Conservation (phyloP, 257 asterid species). For the Nicotiana knightiana region DNA sequence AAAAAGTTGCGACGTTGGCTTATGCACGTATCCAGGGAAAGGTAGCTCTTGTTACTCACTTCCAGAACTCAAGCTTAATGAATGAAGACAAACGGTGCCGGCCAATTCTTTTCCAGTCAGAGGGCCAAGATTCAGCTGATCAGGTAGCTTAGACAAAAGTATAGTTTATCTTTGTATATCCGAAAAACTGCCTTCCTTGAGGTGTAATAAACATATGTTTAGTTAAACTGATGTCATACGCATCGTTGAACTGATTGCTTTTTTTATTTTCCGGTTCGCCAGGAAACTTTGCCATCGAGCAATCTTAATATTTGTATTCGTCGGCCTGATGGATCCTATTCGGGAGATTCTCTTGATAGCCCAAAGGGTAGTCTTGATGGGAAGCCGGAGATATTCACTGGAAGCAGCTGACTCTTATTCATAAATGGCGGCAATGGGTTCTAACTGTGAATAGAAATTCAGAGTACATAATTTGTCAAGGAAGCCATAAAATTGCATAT, state of each 20-base stretch:
- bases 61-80: constrained; percentile 96
- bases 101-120: constrained; percentile 79
- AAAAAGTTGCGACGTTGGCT: constrained; percentile 90
- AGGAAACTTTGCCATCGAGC: constrained; percentile 17
- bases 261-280: not conserved
- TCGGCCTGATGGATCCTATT: constrained; percentile 19
- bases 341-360: constrained; percentile 20
- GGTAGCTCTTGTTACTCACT: constrained; percentile 71
- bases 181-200: not conserved
- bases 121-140: constrained; percentile 63
- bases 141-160: constrained; percentile 36
- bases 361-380: constrained; percentile 11
- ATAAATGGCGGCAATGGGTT: not conserved
- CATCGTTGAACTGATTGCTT: not conserved
- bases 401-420: constrained; percentile 9
- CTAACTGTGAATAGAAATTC: constrained; percentile 9
- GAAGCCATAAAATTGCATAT: constrained; percentile 2
- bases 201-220: not conserved
- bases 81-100: constrained; percentile 94
- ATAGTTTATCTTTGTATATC: not conserved
- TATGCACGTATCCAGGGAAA: constrained; percentile 96
- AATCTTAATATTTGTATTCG: constrained; percentile 19
- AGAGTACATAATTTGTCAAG: constrained; percentile 7
- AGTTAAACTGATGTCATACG: not conserved
- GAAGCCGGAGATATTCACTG: constrained; percentile 1